Evolutionary conservation across 768 basidiomycete species (phyloP), one percentile per base, ranked within the genome.

Genomic region (Cytidiella melzeri): DNA sequence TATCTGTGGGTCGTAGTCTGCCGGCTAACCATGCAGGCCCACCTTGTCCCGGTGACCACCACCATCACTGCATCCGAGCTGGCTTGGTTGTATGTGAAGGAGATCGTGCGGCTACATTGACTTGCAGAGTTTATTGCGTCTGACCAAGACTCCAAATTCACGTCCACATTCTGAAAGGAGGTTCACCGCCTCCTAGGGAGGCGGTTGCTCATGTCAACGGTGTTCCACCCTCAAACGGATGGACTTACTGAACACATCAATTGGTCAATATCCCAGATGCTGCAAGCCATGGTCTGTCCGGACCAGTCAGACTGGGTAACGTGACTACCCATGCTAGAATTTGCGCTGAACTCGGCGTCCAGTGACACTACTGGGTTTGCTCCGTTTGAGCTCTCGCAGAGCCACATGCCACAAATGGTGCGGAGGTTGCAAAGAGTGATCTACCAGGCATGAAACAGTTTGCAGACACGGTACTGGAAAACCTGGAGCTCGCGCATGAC

Each of bases 91-190:
- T 57, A 45, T 25, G 1, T 60, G 13, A 30, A 25, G 13, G 57
- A 62, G n/a, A 44, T 63, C 18, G 56, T 58, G 13, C 41, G 48
- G 13, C 47, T 61, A 7, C 59, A 63, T 36, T 61, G 62, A 20
- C 15, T 61, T 15, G 51, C 63, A 21, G 46, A 56, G 6, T 43
- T 51, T 0, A 64, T 67, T 15, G 57, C 64, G 2, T 61, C 54
- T 1, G 67, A 70, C 47, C 34, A 66, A 21, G 61, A 66, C 27
- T n/a, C 56, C 1, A 62, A 65, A 34, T 75, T 73, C 56, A 70
- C 62, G 0, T 62, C 62, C 1, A 45, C 45, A 20, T 70, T 69
- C 57, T 71, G 71, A 68, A 41, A 36, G 7, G 44, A 59, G 21
- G 39, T 56, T 6, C 43, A 54, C 36, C 18, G 23, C 15, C 19